A percentile compares a stretch with the other conserved stretches of the same genome.
These are phyloP conservation scores for Coniferiporia weirii DNA, from an alignment of 1,284 basidiomycete genomes.

Conservation along the genomic window DNA sequence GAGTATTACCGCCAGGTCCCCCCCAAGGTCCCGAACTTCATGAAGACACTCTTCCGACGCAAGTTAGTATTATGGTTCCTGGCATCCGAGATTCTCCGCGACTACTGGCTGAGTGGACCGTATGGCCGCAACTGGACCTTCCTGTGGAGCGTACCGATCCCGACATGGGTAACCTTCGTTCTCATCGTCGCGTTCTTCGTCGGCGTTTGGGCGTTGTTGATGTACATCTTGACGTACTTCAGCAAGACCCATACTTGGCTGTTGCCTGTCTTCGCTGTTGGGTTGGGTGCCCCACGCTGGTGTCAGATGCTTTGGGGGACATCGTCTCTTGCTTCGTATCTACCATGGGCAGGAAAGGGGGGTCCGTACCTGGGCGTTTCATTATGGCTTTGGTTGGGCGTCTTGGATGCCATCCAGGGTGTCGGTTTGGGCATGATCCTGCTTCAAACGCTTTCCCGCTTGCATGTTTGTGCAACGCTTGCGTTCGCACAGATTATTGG, in stretches of 20 bases:
- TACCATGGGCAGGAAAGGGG: slow-evolving; percentile 81
- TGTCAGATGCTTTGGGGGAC: slow-evolving; percentile 91
- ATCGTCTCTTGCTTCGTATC: slow-evolving; percentile 81
- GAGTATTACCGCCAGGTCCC: slow-evolving; percentile 86
- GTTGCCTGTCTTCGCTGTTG: slow-evolving; percentile 88
- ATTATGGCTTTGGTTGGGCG: slow-evolving; percentile 91
- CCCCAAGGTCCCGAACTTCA: slow-evolving; percentile 88
- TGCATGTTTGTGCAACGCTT: slow-evolving; percentile 89
- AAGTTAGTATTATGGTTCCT: slow-evolving; percentile 93
- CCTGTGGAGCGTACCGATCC: slow-evolving; percentile 81
- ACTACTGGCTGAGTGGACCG: slow-evolving; percentile 92
- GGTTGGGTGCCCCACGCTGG: slow-evolving; percentile 87
- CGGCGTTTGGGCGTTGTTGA: slow-evolving; percentile 73
- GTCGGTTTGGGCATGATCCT: slow-evolving; percentile 93
- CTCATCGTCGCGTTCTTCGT: slow-evolving; percentile 83
- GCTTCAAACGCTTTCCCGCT: slow-evolving; percentile 84
- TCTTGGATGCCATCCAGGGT: slow-evolving; percentile 88
- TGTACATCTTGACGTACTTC: slow-evolving; percentile 75
- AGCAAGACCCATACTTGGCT: slow-evolving; percentile 93
- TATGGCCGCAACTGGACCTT: slow-evolving; percentile 93
- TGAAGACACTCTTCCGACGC: slow-evolving; percentile 80
- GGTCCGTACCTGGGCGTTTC: slow-evolving; percentile 86
- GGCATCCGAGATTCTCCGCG: slow-evolving; percentile 79
- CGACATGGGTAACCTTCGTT: slow-evolving; percentile 77
- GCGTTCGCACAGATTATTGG: slow-evolving; percentile 83